Conservation (phyloP, 2,329 filamentous ascomycete genomes). For the Fusarium xylarioides region DNA sequence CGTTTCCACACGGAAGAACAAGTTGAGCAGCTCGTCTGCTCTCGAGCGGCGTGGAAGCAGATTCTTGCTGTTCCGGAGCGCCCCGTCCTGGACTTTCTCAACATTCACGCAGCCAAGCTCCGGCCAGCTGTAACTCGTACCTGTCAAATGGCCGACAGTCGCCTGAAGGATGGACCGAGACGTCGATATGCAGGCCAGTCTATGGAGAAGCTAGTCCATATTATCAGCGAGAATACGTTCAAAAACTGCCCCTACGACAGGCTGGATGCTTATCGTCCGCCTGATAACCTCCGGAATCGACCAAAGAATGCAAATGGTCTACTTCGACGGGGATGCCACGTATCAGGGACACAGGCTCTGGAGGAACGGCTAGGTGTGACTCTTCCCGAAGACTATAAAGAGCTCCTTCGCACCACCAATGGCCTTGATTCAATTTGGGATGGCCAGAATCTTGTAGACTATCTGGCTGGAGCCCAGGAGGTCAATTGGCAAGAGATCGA, state of each 20-base stretch:
- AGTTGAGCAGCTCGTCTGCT: conserved; percentile 6
- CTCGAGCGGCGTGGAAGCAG: not conserved
- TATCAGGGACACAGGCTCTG: not conserved
- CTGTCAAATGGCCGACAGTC: not conserved
- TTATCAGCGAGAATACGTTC: conserved; percentile 4
- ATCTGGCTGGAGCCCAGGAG: not conserved
- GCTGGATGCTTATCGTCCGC: not conserved
- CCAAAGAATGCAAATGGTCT: not conserved
- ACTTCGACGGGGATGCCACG: not conserved
- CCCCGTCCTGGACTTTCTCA: not conserved
- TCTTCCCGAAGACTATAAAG: conserved; percentile 1
- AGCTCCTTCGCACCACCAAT: not conserved
- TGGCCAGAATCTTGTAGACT: not conserved
- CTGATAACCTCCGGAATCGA: not conserved
- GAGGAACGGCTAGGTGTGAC: not conserved
- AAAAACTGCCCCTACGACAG: not conserved
- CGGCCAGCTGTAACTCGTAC: not conserved
- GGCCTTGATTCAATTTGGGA: conserved; percentile 9
- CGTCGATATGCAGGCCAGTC: not conserved
- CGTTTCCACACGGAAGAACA: not conserved
- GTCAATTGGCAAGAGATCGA: not conserved
- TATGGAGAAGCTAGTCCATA: not conserved
- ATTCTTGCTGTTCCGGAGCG: not conserved
- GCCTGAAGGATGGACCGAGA: not conserved
- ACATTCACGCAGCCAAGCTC: conserved; percentile 4